Base-by-base conservation (phyloP, 2,329 filamentous ascomycete genomes). In the Diaporthe sp. region DNA sequence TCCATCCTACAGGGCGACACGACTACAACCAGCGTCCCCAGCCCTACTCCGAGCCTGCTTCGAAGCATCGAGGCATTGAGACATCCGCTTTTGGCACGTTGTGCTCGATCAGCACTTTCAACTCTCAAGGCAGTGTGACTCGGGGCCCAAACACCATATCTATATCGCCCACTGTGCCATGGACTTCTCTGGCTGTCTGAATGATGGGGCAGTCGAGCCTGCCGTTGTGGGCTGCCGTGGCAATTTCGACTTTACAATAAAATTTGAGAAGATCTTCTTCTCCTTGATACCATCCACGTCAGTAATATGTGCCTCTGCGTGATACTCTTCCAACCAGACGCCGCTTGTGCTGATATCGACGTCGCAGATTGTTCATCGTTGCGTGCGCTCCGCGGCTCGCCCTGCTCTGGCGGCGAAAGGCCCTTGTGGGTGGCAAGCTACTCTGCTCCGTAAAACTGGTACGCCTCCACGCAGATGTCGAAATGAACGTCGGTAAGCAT, bases 171-270 rank as follows among this genome's bases (percentile, higher is more conserved):
- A n/a, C n/a, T n/a, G n/a, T n/a, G n/a, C n/a, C n/a, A 63, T 63
- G 58, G 58, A 63, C 13, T 63, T 63, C n/a, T 28, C 58, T 1
- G 58, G 58, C 25, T 71, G 68, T 25, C 25, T 34, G 39, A 34
- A 71, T 10, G 68, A 71, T 25, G 68, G 4, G 7, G 39, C 28
- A 13, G 5, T 71, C 53, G 53, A 47, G n/a, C 68, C 68, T 5
- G 28, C 7, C 6, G 68, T 49, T 28, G 13, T 10, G 10, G 68
- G 68, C 68, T 71, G 68, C 72, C 85, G 87, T 9, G 84, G 81
- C 63, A 84, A 87, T 73, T 89, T 89, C 73, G 88, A 89, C 78
- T 88, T 89, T 71, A 89, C 88, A 0, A 80, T 89, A 65, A 84
- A 82, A 42, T 89, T 90, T 72, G 87, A 89, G 79, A 82, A 85